Evolutionary conservation across 2,329 filamentous ascomycete species (phyloP).

Genomic region (Aureobasidium sp.): DNA sequence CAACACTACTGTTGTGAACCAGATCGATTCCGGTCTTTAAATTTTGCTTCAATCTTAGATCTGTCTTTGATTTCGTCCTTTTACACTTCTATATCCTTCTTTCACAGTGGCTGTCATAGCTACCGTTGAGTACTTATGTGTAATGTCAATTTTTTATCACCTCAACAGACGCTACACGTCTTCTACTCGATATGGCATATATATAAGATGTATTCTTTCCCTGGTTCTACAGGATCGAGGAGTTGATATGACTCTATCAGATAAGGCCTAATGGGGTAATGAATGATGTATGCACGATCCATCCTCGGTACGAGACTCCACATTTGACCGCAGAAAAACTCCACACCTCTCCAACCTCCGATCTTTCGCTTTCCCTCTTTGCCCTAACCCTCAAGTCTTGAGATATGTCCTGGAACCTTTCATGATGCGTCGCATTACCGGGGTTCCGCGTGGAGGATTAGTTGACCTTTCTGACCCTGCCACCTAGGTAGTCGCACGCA

Average conservation of each 20-base stretch:
- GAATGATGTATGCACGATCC: slow-evolving; percentile 11
- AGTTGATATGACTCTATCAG: too few relatives aligned
- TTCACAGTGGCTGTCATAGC: background rate
- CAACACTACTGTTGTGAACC: slow-evolving; percentile 26
- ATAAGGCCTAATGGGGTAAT: background rate
- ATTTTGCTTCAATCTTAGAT: background rate
- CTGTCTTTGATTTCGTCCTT: background rate
- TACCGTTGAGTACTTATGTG: background rate
- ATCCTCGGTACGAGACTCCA: slow-evolving; percentile 5
- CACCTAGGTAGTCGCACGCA: too few relatives aligned
- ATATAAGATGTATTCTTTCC: too few relatives aligned
- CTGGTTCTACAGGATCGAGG: too few relatives aligned
- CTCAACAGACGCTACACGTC: too few relatives aligned
- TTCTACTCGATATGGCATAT: too few relatives aligned
- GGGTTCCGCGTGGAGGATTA: too few relatives aligned
- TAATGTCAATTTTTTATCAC: slow-evolving; percentile 4
- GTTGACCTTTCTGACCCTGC: too few relatives aligned
- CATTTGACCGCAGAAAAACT: background rate
- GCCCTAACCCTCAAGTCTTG: background rate
- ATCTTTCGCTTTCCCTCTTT: background rate
- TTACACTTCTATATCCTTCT: background rate
- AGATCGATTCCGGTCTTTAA: slow-evolving; percentile 32
- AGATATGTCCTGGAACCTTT: background rate
- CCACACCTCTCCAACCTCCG: slow-evolving; percentile 6
- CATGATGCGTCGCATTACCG: background rate